Evolutionary conservation across 345 rosid genomes (phyloP), one percentile per base, ranked within the genome.

Genomic region (Anacardium occidentale): DNA sequence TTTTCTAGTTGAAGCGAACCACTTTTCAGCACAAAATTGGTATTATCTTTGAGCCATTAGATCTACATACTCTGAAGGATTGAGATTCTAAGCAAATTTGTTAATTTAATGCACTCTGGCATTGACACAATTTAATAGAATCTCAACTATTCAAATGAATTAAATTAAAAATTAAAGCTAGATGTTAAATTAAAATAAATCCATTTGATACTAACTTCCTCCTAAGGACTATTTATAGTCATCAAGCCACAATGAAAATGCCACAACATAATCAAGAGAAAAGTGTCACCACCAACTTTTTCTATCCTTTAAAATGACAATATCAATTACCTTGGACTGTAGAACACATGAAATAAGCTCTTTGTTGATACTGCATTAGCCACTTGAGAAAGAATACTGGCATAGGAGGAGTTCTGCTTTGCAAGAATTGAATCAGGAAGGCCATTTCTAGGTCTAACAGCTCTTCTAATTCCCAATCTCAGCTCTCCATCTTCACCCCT

Each of bases 401-500:
- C 80, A 71, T 63, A 76, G 3, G 90, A 76, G 3, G 90, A 84
- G 74, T 80, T 87, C 74, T 80, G 90, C 76, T 90, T 85, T 57
- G 82, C 68, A 52, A 83, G 58, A 72, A 86, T 65, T 26, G 96
- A 84, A 74, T 81, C 90, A 58, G 96, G 98, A 84, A 91, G 89
- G 58, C 83, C 90, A 68, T 86, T 87, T 76, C 83, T 79, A n/a
- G 94, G 97, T 68, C 96, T 85, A 74, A 81, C 71, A 71, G 87
- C 83, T 82, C 91, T 85, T 86, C 97, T 85, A 67, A 92, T 85
- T 56, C 97, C 97, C 78, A 92, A 81, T 67, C 97, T 90, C 84
- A 92, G 81, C 80, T 88, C 96, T 62, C 96, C 96, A 61, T 80
- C 82, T 73, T 87, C 88, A 58, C 91, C 96, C 84, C 97, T 92